Percentiles rank a stretch among this genome's conserved stretches.
phyloP scores from a whole-genome alignment of 441 rosid species.

The Dalechampia spathulata region DNA sequence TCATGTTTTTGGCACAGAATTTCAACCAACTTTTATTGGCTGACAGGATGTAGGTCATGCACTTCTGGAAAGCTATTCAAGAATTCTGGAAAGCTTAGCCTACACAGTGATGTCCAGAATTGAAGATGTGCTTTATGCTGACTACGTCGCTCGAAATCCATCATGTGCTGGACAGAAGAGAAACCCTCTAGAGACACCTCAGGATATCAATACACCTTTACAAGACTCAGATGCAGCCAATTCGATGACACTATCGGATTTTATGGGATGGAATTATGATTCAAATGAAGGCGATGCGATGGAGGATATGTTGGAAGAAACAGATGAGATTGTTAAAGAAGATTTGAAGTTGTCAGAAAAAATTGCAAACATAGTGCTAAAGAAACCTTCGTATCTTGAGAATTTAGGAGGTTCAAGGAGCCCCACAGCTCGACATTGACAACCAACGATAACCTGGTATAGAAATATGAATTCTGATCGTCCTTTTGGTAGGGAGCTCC shows the following conservation, averaged over 20 bases:
- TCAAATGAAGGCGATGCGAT: conserved; percentile 33
- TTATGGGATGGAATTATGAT: conserved; percentile 69
- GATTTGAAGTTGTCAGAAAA: conserved; percentile 31
- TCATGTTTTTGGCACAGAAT: background rate
- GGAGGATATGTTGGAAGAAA: conserved; percentile 19
- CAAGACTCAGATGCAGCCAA: conserved; percentile 25
- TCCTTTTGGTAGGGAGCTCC: no score
- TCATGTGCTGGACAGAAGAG: conserved; percentile 32
- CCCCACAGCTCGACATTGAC: conserved; percentile 73
- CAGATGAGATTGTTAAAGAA: conserved; percentile 29
- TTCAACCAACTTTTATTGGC: conserved; percentile 5
- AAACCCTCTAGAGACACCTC: conserved; percentile 18
- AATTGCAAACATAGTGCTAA: conserved; percentile 29
- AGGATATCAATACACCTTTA: conserved; percentile 4
- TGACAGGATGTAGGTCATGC: conserved; percentile 92
- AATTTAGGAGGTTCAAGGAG: conserved; percentile 60
- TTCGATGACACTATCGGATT: conserved; percentile 65
- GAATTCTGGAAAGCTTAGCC: conserved; percentile 91
- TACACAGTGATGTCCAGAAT: conserved; percentile 72
- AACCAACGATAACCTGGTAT: no score
- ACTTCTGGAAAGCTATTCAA: conserved; percentile 82
- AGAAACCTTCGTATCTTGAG: conserved; percentile 72
- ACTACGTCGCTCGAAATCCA: conserved; percentile 50
- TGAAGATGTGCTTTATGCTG: conserved; percentile 81
- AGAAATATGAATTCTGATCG: no score